Base-by-base conservation (phyloP, 2,329 filamentous ascomycete genomes). In the Penicillium sp. region DNA sequence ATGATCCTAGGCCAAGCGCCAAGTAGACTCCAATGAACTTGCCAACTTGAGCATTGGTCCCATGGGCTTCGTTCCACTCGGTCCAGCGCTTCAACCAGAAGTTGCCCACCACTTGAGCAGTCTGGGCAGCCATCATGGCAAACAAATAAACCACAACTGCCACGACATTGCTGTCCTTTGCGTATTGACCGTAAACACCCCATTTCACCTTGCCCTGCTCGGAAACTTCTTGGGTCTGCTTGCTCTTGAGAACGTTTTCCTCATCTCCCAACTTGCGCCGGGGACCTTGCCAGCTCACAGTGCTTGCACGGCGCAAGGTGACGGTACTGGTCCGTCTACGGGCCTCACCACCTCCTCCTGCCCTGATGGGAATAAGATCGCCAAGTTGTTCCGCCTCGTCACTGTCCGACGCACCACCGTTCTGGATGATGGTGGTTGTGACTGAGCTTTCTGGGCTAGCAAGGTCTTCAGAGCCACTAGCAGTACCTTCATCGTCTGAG, bases 191-290 rank as follows among this genome's bases (percentile, higher is more conserved):
- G 71, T 99, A 99, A 29, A 99, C 93, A 63, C 87, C 84, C 92
- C 94, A 97, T 75, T 97, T 97, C 66, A 99, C 94, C 73, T 97
- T 97, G 69, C 94, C 94, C 77, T 99, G 92, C 74, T 99, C 92
- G 2, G 86, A 84, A 64, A 89, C 88, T 74, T 99, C 94, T 76
- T 96, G 95, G 55, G 82, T 83, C 75, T 97, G 92, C 70, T 87
- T 91, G 44, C 89, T 92, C 77, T 91, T 93, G 68, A 88, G 79
- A 53, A 72, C 64, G 38, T 84, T 85, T 51, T 90, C 86, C 75
- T 97, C 92, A 65, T 97, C 93, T 0, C 82, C 84, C 33, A 93
- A 75, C 75, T 94, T 96, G 65, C 92, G 91, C 60, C 91, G 85
- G 23, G 91, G 89, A 1, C 92, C 92, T 58, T 83, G 88, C 81